Percentiles rank a stretch among this genome's conserved stretches.
Evolutionary conservation across 208 protist genomes (phyloP).

Genomic region (Leishmania arabica): DNA sequence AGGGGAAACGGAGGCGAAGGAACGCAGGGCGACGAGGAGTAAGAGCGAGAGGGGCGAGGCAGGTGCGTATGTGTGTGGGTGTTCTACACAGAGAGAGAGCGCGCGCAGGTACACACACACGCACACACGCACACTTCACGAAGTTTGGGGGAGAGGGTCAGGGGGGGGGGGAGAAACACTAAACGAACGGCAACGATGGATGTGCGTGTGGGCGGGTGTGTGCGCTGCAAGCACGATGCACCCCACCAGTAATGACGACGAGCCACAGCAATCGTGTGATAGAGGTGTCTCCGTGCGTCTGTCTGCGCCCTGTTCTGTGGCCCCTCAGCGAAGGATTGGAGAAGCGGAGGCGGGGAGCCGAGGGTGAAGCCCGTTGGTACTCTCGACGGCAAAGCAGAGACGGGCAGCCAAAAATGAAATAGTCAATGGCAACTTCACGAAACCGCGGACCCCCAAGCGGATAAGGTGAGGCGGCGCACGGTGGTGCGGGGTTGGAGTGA

Average conservation of each 20-base stretch:
- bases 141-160: not conserved
- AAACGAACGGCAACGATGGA: not conserved
- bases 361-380: not conserved
- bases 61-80: no score
- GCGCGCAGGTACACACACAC: conserved; percentile 3
- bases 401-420: not conserved
- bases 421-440: not conserved
- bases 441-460: not conserved
- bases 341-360: not conserved
- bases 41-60: not conserved
- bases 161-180: not conserved
- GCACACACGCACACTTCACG: not conserved
- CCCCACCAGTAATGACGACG: not conserved
- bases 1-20: conserved; percentile 7
- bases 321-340: not conserved
- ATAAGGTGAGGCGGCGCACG: not conserved
- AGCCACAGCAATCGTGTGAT: not conserved
- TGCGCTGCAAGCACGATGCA: not conserved
- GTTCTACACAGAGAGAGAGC: not conserved
- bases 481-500: not conserved
- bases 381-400: not conserved
- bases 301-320: not conserved
- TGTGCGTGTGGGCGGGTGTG: not conserved
- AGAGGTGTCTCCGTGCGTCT: not conserved
- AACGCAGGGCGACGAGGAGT: not conserved